Base-by-base conservation (phyloP, 202 grass and related monocot species). In the Panicum virgatum region DNA sequence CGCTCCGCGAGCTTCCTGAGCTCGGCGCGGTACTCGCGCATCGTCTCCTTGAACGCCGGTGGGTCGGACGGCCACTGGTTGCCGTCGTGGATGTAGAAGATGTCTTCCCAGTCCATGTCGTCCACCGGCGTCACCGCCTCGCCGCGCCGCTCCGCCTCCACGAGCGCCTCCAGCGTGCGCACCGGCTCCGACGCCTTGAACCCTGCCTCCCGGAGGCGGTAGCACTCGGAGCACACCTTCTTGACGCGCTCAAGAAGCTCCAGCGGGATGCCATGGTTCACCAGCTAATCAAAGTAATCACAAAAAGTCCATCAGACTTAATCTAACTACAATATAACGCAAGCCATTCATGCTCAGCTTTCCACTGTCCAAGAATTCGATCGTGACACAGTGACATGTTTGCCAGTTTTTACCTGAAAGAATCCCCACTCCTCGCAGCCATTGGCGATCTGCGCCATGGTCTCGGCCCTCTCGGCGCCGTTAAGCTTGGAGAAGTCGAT, bases 401-500 rank as follows among this genome's bases (percentile, higher is more conserved):
- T n/a, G n/a, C n/a, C n/a, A n/a, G n/a, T n/a, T n/a, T n/a, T n/a
- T n/a, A 94, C 88, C 88, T 97, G 91, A 34, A 97, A 97, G 77
- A 97, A 97, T 0, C 94, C 94, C 94, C 94, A 92, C 46, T 94
- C 88, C 66, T 97, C 77, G 50, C 94, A 97, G 10, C 85, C 89
- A 1, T 84, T 83, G 68, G 84, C 89, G 29, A 97, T 92, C 45
- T 92, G 87, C 3, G 87, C 76, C 69, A 97, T 80, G 0, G 85
- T 84, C 16, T 83, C 53, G 0, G 85, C 65, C 65, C 85, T 94
- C 73, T 92, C 85, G 22, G 76, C 42, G 2, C 89, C 77, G 2
- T 97, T 70, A 18, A 97, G 73, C 80, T 97, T 97, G 1, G 91
- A 94, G 71, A 97, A 97, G 82, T 97, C 83, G 66, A 97, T 90